These are phyloP conservation scores for Blastobotrys parvus DNA, from an alignment of 805 yeast genomes.

Conservation along the genomic window DNA sequence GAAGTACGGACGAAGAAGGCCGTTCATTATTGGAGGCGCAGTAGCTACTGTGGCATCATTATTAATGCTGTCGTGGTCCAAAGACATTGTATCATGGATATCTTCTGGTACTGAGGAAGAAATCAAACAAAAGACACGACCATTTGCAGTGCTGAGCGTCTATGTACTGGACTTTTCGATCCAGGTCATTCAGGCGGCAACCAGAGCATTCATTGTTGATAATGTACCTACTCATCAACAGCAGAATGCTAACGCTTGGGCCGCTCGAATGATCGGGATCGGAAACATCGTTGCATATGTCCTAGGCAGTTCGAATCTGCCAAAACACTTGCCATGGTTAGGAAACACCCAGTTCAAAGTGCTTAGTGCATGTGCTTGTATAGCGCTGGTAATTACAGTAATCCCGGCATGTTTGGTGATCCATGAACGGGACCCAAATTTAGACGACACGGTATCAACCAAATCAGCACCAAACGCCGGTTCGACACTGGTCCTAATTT, in stretches of 20 bases:
- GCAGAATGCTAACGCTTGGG: constrained; percentile 56
- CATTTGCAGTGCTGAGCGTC: constrained; percentile 46
- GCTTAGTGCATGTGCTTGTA: constrained; percentile 36
- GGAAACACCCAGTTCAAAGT: constrained; percentile 47
- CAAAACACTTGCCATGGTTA: constrained; percentile 31
- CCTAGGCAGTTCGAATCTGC: constrained; percentile 42
- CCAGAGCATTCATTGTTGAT: constrained; percentile 55
- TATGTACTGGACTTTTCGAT: constrained; percentile 50
- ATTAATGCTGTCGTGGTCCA: constrained; percentile 38
- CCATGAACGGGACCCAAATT: constrained; percentile 41
- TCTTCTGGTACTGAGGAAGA: constrained; percentile 11
- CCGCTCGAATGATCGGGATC: constrained; percentile 52
- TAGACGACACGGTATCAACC: constrained; percentile 10
- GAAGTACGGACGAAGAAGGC: constrained; percentile 44
- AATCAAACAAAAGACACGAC: constrained; percentile 32
- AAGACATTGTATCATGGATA: constrained; percentile 32
- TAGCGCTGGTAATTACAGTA: constrained; percentile 35
- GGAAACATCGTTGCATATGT: constrained; percentile 53
- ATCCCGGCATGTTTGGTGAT: constrained; percentile 34
- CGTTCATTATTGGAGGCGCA: constrained; percentile 50
- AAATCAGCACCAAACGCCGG: neutral
- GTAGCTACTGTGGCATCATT: constrained; percentile 39
- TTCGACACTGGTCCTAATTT: constrained; percentile 8
- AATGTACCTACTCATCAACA: constrained; percentile 51
- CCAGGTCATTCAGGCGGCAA: constrained; percentile 50